These are phyloP conservation scores for Colletotrichum lindemuthianum DNA, from an alignment of 2,329 filamentous ascomycete species.

Conservation along the genomic window DNA sequence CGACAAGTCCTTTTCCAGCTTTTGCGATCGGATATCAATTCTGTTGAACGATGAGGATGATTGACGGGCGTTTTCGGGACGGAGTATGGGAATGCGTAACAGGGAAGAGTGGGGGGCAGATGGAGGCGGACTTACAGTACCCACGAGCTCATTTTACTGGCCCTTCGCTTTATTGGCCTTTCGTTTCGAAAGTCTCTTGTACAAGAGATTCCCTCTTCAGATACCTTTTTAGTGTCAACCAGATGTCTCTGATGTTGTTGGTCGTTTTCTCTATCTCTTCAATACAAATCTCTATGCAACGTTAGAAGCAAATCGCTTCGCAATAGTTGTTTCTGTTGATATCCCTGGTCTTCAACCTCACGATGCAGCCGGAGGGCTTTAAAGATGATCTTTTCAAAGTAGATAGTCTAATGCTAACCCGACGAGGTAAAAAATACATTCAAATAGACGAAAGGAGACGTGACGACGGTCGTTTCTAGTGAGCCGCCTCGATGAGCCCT, in stretches of 20 bases:
- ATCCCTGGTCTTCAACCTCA: too few species aligned
- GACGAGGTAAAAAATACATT: conserved; percentile 1
- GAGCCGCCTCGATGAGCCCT: neutral
- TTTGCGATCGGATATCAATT: too few species aligned
- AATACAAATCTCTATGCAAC: neutral
- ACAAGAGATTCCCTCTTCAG: conserved; percentile 13
- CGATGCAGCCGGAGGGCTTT: neutral
- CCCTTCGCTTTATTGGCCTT: neutral
- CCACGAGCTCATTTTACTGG: neutral
- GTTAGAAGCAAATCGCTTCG: too few species aligned
- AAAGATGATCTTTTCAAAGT: neutral
- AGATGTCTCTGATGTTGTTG: neutral
- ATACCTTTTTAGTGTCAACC: neutral
- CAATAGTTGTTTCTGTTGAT: too few species aligned
- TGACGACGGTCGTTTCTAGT: neutral
- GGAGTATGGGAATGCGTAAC: neutral
- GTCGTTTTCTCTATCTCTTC: neutral
- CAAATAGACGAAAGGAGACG: neutral
- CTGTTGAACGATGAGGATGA: neutral
- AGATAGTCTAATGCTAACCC: conserved; percentile 30
- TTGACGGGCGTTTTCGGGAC: conserved; percentile 6
- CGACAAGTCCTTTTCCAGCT: too few species aligned
- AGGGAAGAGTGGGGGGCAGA: neutral
- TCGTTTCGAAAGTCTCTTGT: neutral
- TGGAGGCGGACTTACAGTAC: conserved; percentile 18